phyloP scores from a whole-genome alignment of 108 stramenopile genomes.

The Skeletonema grethae region DNA sequence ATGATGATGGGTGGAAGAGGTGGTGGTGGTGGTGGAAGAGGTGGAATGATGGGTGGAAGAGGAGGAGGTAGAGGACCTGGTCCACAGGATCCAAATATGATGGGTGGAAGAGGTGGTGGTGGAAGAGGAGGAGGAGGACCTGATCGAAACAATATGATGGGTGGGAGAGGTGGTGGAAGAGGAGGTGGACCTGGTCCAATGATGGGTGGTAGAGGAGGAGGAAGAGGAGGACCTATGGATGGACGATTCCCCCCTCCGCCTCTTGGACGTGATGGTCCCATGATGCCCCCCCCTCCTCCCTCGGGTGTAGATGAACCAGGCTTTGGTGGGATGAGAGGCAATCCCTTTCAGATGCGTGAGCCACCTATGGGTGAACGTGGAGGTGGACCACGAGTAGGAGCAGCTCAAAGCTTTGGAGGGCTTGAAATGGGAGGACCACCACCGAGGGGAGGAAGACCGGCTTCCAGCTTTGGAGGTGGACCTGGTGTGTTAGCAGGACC shows the following conservation, averaged over 20 bases:
- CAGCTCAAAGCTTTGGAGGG: neutral
- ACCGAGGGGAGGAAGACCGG: neutral
- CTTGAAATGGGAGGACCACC: neutral
- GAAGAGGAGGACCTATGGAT: neutral
- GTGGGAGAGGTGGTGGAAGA: neutral
- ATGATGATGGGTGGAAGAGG: neutral
- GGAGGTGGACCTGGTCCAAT: neutral
- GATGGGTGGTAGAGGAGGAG: neutral
- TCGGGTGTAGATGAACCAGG: neutral
- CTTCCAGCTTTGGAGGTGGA: neutral
- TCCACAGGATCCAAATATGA: neutral
- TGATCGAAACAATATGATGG: neutral
- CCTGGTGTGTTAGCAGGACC: neutral
- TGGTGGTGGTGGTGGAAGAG: no score
- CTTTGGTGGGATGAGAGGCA: neutral
- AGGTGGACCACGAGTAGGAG: neutral
- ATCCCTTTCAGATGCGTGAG: constrained; percentile 2
- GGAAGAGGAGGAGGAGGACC: neutral
- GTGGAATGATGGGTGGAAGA: neutral
- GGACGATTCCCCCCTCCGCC: neutral
- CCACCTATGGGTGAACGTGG: neutral
- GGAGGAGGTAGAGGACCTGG: neutral
- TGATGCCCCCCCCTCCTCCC: neutral
- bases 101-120: neutral
- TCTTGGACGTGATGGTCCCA: neutral